These are phyloP conservation scores for Breynia disticha DNA, from an alignment of 441 rosid species.

Conservation along the genomic window DNA sequence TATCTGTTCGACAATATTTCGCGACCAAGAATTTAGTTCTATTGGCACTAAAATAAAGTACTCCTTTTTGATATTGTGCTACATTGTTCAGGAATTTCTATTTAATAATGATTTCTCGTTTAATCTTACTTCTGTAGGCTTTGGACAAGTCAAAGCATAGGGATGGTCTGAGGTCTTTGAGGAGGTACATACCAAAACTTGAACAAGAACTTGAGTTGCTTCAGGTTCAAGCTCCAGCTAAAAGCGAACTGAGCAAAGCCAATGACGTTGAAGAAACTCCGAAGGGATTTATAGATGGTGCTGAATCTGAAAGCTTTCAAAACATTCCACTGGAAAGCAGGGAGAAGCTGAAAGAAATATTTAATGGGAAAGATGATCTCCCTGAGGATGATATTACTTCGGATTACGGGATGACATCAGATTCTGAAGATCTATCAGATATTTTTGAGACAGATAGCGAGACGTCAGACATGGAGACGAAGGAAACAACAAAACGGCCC, in stretches of 20 bases:
- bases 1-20: too few species aligned
- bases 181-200: constrained; percentile 68
- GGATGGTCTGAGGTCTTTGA: constrained; percentile 72
- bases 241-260: constrained; percentile 17
- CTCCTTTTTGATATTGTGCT: too few species aligned
- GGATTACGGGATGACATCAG: constrained; percentile 37
- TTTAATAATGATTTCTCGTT: neutral
- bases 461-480: constrained; percentile 36
- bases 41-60: too few species aligned
- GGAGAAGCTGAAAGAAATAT: constrained; percentile 44
- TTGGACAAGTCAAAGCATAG: constrained; percentile 80
- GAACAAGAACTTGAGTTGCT: constrained; percentile 77
- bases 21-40: too few species aligned
- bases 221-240: constrained; percentile 47
- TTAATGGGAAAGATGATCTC: constrained; percentile 30
- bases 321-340: constrained; percentile 23
- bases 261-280: constrained; percentile 20
- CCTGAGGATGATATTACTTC: constrained; percentile 36
- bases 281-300: constrained; percentile 5
- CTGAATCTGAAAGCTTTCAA: constrained; percentile 14
- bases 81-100: too few species aligned
- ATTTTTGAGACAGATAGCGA: constrained; percentile 59
- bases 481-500: constrained; percentile 34
- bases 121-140: constrained; percentile 29
- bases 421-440: constrained; percentile 74